Percentiles rank a stretch among this genome's conserved stretches.
These are phyloP conservation scores for Macrolepiota albuminosa DNA, from an alignment of 768 basidiomycete species.

Conservation along the genomic window DNA sequence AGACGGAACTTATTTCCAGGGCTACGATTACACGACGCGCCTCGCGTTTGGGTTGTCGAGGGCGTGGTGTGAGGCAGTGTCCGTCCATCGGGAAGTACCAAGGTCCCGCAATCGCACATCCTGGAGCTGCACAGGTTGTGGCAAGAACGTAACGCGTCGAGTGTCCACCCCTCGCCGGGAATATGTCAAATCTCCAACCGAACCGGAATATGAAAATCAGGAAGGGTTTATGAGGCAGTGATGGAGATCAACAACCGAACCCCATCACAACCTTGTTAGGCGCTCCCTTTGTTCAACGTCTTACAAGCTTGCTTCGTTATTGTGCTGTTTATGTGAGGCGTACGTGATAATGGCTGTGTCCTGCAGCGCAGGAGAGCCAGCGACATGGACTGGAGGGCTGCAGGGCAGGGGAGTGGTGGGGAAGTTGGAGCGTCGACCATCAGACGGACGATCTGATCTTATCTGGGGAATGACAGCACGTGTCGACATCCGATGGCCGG, in stretches of 20 bases:
- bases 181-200: background rate
- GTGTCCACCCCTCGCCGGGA: background rate
- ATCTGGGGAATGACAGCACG: background rate
- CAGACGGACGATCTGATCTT: background rate
- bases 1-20: background rate
- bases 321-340: background rate
- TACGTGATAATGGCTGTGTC: background rate
- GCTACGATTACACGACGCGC: background rate
- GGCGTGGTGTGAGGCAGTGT: background rate
- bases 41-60: background rate
- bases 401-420: background rate
- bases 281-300: slow-evolving; percentile 1
- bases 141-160: background rate
- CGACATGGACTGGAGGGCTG: background rate
- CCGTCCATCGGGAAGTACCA: background rate
- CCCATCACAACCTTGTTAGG: background rate
- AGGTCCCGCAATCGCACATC: background rate
- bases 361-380: background rate
- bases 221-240: background rate
- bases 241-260: background rate
- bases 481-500: background rate
- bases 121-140: too few species aligned
- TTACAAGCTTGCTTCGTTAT: background rate
- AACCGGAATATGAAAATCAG: background rate
- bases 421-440: background rate